A percentile compares a stretch with the other conserved stretches of the same genome.
phyloP scores from a whole-genome alignment of 225 moss, liverwort and hornwort genomes.

The Rhytidiadelphus loreus region DNA sequence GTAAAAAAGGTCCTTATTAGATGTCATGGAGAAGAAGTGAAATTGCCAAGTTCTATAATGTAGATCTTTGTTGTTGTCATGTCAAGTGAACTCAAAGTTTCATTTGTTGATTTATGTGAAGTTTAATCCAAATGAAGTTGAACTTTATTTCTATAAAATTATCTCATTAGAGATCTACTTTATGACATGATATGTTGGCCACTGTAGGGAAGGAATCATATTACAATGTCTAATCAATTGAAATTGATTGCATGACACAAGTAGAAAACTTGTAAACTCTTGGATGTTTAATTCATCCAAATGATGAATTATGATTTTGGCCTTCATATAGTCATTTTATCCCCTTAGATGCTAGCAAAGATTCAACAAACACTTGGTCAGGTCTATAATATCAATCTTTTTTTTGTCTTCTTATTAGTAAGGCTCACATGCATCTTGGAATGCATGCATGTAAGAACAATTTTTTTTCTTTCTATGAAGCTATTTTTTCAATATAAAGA shows the following conservation, averaged over 20 bases:
- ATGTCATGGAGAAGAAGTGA: not conserved
- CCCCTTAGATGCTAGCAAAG: not conserved
- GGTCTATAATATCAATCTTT: fast-evolving
- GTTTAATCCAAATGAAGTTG: fast-evolving
- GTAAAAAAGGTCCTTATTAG: not conserved
- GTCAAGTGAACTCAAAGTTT: not conserved
- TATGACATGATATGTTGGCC: not conserved
- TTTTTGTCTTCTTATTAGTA: not conserved
- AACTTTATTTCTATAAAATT: not conserved
- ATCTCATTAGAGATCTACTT: not conserved
- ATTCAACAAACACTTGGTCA: fast-evolving
- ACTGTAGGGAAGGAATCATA: fast-evolving
- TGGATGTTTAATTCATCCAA: not conserved
- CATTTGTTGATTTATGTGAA: no score
- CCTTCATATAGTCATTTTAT: not conserved
- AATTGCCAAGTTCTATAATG: not conserved
- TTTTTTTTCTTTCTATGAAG: no score
- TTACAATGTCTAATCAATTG: not conserved
- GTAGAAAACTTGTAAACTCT: not conserved
- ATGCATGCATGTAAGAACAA: not conserved
- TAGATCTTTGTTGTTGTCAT: fast-evolving
- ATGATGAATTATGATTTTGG: not conserved
- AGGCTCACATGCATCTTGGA: not conserved
- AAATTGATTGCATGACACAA: not conserved
- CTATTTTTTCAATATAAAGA: not conserved